Evolutionary conservation across 306 rosid species (phyloP), one percentile per base, ranked within the genome.

Genomic region (Datisca glomerata): DNA sequence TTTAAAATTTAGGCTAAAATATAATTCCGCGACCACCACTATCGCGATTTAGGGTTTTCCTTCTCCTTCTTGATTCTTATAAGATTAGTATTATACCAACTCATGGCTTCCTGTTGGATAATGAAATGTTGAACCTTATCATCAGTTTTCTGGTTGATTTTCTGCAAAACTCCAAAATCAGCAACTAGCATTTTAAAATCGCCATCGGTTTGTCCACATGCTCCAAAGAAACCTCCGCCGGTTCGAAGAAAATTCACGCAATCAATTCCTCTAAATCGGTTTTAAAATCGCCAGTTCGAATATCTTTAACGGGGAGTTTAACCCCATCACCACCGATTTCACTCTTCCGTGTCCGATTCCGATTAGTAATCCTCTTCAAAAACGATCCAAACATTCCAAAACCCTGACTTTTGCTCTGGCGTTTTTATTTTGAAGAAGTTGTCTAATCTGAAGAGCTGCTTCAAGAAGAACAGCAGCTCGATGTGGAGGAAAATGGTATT

Each of bases 401-500:
- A 4, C 72, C 54, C 16, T 53, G 47, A 32, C 41, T 74, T 19
- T 38, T 67, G 14, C 14, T 49, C 15, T 52, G 75, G 51, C 56
- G 20, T 61, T 65, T 71, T 15, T 63, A 18, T 54, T 66, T 77
- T 0, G 71, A 13, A 19, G 65, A 12, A 0, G 69, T 57, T 4
- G 77, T 51, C 33, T 81, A 55, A 84, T 84, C 65, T 73, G 67
- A 21, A 78, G 46, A 12, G 98, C 81, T 2, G 98, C 93, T 49
- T 91, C 94, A 1, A 84, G 81, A 21, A 91, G 91, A 23, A 84
- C 44, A 19, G 86, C 53, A 0, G 98, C 86, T 0, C 93, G 18
- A 85, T 65, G 8, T 76, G 87, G 15, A 77, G 89, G 55, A 80
- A 80, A 17, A 77, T 72, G 14, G 71, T 53, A 51, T 74, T 79